Conservation (phyloP, 495 filamentous ascomycete genomes). For the Aspergillus panamensis region DNA sequence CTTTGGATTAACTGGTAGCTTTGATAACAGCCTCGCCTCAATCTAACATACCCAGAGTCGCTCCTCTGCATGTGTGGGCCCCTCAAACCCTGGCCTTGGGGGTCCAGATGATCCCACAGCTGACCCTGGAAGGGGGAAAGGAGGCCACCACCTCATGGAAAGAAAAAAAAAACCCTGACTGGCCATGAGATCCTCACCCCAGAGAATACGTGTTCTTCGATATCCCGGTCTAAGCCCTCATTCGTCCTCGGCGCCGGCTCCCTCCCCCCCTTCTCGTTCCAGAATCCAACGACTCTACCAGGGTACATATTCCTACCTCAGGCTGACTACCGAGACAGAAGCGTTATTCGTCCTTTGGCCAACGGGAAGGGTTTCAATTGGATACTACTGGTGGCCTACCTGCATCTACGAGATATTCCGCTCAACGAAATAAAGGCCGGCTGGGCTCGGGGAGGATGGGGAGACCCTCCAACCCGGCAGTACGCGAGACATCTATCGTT, state of each 20-base stretch:
- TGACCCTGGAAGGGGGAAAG: background rate
- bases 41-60: background rate
- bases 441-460: conserved; percentile 1
- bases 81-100: background rate
- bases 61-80: no score
- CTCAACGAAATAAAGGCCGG: conserved; percentile 5
- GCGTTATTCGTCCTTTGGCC: background rate
- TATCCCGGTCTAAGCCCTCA: background rate
- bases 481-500: background rate
- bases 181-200: background rate
- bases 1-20: background rate
- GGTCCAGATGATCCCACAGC: background rate
- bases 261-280: background rate
- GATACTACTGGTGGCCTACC: background rate
- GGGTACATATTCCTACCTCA: background rate
- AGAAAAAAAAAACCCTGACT: background rate
- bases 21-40: background rate
- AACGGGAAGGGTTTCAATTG: background rate
- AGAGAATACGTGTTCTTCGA: background rate
- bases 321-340: background rate
- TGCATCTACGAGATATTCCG: background rate
- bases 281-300: conserved; percentile 2
- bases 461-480: background rate
- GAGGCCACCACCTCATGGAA: background rate
- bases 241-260: background rate